Evolutionary conservation across 805 yeast species (phyloP).

Genomic region (Cyberlindnera xylosilytica): DNA sequence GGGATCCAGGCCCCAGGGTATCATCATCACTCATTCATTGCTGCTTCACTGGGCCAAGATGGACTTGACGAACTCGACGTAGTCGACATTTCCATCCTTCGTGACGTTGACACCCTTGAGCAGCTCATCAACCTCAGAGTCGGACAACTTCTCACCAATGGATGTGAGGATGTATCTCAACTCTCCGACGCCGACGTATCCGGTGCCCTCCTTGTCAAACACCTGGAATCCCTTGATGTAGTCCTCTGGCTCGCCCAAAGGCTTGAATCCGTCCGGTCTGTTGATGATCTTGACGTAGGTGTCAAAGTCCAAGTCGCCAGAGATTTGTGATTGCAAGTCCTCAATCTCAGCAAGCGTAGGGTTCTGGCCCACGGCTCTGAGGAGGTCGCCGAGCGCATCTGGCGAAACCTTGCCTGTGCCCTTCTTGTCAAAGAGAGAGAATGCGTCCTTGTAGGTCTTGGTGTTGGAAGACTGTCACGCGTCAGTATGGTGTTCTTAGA

Average conservation of each 20-base stretch:
- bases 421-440: constrained; percentile 93
- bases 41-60: constrained; percentile 78
- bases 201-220: constrained; percentile 93
- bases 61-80: constrained; percentile 90
- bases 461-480: constrained; percentile 25
- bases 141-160: constrained; percentile 89
- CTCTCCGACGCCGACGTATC: constrained; percentile 96
- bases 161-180: constrained; percentile 91
- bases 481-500: background rate
- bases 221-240: constrained; percentile 96
- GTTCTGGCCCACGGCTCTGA: constrained; percentile 97
- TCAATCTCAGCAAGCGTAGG: constrained; percentile 90
- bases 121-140: constrained; percentile 91
- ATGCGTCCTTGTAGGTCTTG: constrained; percentile 78
- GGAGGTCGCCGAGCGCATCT: constrained; percentile 84
- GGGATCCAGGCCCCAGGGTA: too few species aligned
- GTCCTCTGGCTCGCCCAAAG: constrained; percentile 82
- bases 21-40: too few species aligned
- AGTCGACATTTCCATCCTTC: constrained; percentile 91
- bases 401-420: constrained; percentile 89
- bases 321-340: constrained; percentile 44
- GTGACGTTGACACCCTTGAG: constrained; percentile 93
- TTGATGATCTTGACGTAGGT: constrained; percentile 72
- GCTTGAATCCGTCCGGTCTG: constrained; percentile 86
- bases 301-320: constrained; percentile 60